Evolutionary conservation across 2,329 filamentous ascomycete genomes (phyloP), one percentile per base, ranked within the genome.

Genomic region (Botrytis fabae): DNA sequence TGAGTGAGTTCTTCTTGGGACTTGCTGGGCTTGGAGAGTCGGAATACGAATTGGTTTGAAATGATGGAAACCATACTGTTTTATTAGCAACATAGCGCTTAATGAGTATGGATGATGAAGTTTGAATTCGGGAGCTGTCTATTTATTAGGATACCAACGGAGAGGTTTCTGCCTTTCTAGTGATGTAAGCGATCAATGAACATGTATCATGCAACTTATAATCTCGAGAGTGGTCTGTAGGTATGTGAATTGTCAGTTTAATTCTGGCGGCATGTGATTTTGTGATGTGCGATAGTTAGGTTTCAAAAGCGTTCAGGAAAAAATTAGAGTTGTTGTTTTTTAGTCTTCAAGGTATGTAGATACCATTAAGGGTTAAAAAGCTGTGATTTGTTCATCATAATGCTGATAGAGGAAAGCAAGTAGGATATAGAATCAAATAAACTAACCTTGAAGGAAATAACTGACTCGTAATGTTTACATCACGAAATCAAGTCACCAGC

Each of bases 1-100:
- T 98, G 76, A 91, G 92, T 48, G 89, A 91, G 81, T 95, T 99
- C 83, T 91, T 98, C 83, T 84, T 88, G 62, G 96, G 95, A 0
- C 80, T 98, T 78, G 91, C 92, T 28, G 86, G 85, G 69, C 80
- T 80, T 78, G 81, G 81, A 61, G 70, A 72, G 61, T 69, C 54
- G 54, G 76, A 78, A 73, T 82, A 81, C 77, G 81, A 81, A 75
- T 75, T 80, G 44, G 75, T 81, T 71, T 81, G 68, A 79, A 69
- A 38, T 28, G 46, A 28, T 57, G 25, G 8, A 25, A 40, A 14
- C 46, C 12, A 42, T 32, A n/a, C 14, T 57, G 44, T 22, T 32
- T 42, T 28, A 25, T 64, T 65, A 65, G 60, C 57, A 65, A 64
- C 59, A n/a, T 64, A 65, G 62, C 20, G 20, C 44, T 40, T 51